Evolutionary conservation across 2,329 filamentous ascomycete species (phyloP).

Genomic region (Penicillium occitanis): DNA sequence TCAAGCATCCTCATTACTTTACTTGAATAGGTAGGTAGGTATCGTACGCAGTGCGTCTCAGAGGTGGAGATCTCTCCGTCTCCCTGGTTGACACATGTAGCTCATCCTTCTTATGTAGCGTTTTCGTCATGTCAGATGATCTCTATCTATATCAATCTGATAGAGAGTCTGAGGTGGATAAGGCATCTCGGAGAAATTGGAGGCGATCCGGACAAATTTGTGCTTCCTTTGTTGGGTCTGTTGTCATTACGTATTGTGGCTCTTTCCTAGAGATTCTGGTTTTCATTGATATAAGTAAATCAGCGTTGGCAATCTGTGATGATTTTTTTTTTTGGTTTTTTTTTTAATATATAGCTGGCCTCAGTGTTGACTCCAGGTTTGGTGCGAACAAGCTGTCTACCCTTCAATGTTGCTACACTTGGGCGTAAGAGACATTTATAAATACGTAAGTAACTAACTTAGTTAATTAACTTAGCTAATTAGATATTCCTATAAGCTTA

Average conservation of each 20-base stretch:
- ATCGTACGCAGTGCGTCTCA: background rate
- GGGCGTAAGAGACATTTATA: no score
- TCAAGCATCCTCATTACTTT: background rate
- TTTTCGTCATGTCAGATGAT: background rate
- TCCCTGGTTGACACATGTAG: background rate
- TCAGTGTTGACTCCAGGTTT: no score
- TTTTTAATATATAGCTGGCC: background rate
- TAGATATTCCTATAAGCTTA: no score
- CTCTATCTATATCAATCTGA: background rate
- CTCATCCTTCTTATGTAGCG: background rate
- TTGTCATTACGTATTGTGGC: background rate
- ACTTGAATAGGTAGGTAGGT: background rate
- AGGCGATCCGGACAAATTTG: background rate
- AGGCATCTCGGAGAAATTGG: slow-evolving; percentile 1
- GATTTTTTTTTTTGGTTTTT: background rate
- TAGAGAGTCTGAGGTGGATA: background rate
- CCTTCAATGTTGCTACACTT: no score
- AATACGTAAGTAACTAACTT: no score
- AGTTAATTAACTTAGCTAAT: no score
- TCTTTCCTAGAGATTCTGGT: background rate
- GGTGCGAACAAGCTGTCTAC: no score
- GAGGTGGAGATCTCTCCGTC: background rate
- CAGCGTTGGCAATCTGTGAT: background rate
- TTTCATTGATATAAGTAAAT: background rate
- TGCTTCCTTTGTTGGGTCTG: background rate